Evolutionary conservation across 2,329 filamentous ascomycete genomes (phyloP).

Genomic region (Rugonectria rugulosa): DNA sequence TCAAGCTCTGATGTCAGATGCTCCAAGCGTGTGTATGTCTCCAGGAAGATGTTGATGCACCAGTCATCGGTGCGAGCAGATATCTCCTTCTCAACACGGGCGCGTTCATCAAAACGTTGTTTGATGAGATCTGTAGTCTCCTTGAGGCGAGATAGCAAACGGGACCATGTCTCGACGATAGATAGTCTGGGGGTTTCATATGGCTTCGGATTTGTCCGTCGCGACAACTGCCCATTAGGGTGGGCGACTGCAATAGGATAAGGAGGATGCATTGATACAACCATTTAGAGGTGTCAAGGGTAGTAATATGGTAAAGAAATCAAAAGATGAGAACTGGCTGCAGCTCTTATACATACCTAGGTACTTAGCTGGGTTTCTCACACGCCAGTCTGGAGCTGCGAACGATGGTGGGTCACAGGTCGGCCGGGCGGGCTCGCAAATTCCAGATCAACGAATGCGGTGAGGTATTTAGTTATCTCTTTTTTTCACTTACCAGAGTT

Average conservation of each 20-base stretch:
- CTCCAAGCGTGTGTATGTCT: slow-evolving; percentile 13
- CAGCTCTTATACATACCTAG: slow-evolving; percentile 15
- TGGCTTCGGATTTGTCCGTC: neutral
- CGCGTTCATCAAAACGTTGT: slow-evolving; percentile 20
- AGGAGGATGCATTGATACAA: slow-evolving; percentile 8
- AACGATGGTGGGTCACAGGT: neutral
- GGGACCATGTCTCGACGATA: slow-evolving; percentile 19
- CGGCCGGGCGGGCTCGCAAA: neutral
- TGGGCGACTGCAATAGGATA: slow-evolving; percentile 2
- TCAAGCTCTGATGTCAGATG: slow-evolving; percentile 20
- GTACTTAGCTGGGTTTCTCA: slow-evolving; percentile 1
- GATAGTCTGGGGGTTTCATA: slow-evolving; percentile 9
- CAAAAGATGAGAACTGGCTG: neutral
- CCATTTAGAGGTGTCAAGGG: neutral
- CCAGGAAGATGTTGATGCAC: slow-evolving; percentile 16
- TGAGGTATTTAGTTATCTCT: neutral
- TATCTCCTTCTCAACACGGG: slow-evolving; percentile 20
- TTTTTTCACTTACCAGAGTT: slow-evolving; percentile 4
- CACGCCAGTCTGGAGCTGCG: slow-evolving; percentile 3
- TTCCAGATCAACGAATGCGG: neutral
- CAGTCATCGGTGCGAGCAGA: slow-evolving; percentile 19
- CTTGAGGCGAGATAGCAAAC: slow-evolving; percentile 11
- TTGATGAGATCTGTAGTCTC: slow-evolving; percentile 15
- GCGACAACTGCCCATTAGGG: slow-evolving; percentile 7
- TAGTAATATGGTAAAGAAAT: neutral